These are phyloP conservation scores for Lodderomyces theae DNA, from an alignment of 1,139 yeast genomes.

Conservation along the genomic window DNA sequence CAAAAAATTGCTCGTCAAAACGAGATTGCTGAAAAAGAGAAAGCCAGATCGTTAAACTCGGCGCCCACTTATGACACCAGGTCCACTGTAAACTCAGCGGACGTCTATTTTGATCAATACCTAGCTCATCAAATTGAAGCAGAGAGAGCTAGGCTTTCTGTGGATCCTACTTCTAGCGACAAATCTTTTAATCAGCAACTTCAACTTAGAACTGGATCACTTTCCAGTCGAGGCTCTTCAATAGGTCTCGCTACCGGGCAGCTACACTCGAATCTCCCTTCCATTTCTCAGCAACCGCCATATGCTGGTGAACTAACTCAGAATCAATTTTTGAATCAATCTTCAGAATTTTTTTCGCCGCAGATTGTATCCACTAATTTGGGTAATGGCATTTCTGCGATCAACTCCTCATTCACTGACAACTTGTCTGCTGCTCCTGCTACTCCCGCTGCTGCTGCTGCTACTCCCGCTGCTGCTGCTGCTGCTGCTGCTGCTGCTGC, in stretches of 20 bases:
- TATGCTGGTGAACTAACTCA: slow-evolving; percentile 8
- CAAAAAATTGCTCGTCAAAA: slow-evolving; percentile 31
- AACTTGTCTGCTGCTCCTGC: not conserved
- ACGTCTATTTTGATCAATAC: slow-evolving; percentile 11
- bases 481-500: slow-evolving; percentile 1
- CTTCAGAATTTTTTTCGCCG: slow-evolving; percentile 10
- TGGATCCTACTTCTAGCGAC: not conserved
- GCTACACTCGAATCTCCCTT: slow-evolving; percentile 8
- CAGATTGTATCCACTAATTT: slow-evolving; percentile 10
- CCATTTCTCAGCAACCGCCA: slow-evolving; percentile 6
- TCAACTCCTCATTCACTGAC: slow-evolving; percentile 3
- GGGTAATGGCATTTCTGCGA: slow-evolving; percentile 5
- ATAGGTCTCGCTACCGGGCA: slow-evolving; percentile 14
- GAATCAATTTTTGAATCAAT: slow-evolving; percentile 4
- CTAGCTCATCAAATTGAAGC: slow-evolving; percentile 9
- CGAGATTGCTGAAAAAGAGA: slow-evolving; percentile 24
- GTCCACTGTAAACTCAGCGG: not conserved
- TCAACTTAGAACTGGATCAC: slow-evolving; percentile 30
- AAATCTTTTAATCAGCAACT: slow-evolving; percentile 20
- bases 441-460: not conserved
- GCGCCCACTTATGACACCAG: not conserved
- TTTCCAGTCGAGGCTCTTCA: slow-evolving; percentile 21
- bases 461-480: slow-evolving; percentile 1
- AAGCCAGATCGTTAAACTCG: slow-evolving; percentile 17
- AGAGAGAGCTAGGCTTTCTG: slow-evolving; percentile 6